A percentile compares a stretch with the other conserved stretches of the same genome.
Conservation (phyloP, 306 rosid genomes). For the Lathyrus aphaca region DNA sequence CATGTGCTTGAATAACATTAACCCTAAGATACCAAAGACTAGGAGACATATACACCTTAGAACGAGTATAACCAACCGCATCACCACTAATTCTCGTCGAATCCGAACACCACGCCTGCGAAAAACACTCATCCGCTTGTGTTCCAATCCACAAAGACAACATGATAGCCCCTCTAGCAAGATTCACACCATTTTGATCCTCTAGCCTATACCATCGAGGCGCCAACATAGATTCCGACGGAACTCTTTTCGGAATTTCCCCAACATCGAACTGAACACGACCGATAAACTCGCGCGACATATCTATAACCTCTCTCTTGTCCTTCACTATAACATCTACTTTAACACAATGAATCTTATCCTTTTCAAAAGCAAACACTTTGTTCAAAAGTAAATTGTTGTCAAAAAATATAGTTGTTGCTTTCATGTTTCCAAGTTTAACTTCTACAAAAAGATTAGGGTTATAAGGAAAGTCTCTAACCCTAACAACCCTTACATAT, state of each 20-base stretch:
- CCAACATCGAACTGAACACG: constrained; percentile 5
- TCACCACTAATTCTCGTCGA: constrained; percentile 22
- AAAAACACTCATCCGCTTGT: constrained; percentile 51
- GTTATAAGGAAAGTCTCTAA: constrained; percentile 35
- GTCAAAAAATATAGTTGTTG: constrained; percentile 34
- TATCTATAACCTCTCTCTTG: background rate
- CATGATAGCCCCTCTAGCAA: constrained; percentile 48
- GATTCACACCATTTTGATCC: constrained; percentile 20
- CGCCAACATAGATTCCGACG: constrained; percentile 46
- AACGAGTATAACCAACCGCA: constrained; percentile 32
- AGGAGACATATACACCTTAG: constrained; percentile 54
- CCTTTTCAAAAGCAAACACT: constrained; percentile 37
- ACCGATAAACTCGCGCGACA: constrained; percentile 31
- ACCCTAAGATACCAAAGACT: constrained; percentile 59
- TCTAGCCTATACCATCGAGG: constrained; percentile 48
- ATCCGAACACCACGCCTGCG: constrained; percentile 50
- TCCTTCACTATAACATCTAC: constrained; percentile 37
- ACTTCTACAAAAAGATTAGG: constrained; percentile 47
- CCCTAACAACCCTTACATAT: constrained; percentile 45
- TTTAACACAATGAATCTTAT: constrained; percentile 22
- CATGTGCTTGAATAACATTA: constrained; percentile 55
- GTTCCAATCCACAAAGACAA: constrained; percentile 57
- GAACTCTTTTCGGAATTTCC: constrained; percentile 41
- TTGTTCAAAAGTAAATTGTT: background rate
- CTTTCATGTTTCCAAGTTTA: constrained; percentile 49